These are phyloP conservation scores for Rosa chinensis DNA, from an alignment of 306 rosid genomes.

Conservation along the genomic window DNA sequence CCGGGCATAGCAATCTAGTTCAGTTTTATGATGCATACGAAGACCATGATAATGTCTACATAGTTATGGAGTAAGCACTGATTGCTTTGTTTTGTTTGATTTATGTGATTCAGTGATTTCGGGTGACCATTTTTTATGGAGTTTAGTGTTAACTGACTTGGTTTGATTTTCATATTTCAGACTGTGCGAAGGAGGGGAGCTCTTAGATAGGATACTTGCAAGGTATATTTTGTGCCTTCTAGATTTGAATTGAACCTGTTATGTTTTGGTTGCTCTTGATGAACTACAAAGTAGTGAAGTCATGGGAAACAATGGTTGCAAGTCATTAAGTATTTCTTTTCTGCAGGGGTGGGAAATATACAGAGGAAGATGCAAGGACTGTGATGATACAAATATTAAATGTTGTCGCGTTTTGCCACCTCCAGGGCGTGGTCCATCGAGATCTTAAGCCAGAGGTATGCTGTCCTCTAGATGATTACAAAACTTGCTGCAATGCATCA, in stretches of 20 bases:
- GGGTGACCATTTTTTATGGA: not conserved
- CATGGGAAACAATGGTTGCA: conserved; percentile 8
- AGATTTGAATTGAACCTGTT: conserved; percentile 17
- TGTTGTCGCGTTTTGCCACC: conserved; percentile 88
- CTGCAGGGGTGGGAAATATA: conserved; percentile 86
- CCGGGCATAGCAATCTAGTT: conserved; percentile 73
- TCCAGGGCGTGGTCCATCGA: conserved; percentile 96
- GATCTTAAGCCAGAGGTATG: conserved; percentile 95
- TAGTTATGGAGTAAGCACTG: conserved; percentile 88
- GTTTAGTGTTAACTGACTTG: not conserved
- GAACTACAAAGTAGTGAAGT: conserved; percentile 13
- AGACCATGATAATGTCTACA: conserved; percentile 82
- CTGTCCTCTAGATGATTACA: not conserved
- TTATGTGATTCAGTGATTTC: conserved; percentile 6
- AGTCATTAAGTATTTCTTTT: conserved; percentile 18
- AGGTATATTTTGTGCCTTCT: conserved; percentile 48
- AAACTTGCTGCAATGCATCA: not conserved
- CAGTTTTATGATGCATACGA: conserved; percentile 78
- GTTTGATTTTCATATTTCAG: conserved; percentile 35
- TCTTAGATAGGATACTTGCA: conserved; percentile 82
- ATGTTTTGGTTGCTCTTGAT: conserved; percentile 15
- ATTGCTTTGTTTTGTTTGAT: conserved; percentile 15
- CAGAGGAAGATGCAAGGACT: conserved; percentile 88
- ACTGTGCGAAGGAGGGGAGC: conserved; percentile 96
- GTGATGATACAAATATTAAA: conserved; percentile 75